Evolutionary conservation across 345 rosid genomes (phyloP), one percentile per base, ranked within the genome.

Genomic region (Gynandropsis gynandra): DNA sequence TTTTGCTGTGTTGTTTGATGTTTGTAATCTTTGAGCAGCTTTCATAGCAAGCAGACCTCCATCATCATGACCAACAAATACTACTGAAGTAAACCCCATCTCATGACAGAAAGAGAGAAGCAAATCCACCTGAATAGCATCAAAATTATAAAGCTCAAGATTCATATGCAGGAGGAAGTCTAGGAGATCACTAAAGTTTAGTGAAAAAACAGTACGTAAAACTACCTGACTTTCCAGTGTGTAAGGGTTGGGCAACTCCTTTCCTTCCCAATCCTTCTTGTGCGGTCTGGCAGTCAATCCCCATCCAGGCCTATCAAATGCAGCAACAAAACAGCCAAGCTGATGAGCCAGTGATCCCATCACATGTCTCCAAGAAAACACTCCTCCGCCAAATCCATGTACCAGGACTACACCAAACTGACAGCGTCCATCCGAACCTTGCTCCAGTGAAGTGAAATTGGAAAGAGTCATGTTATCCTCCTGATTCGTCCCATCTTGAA

Each of bases 341-440:
- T 81, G 87, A 39, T 70, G 63, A 59, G 94, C 74, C 47, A 87
- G 75, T 48, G 61, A 52, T 27, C 79, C 83, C 94, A 87, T 83
- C 61, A 87, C 82, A 78, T 83, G 94, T 80, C 97, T 80, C 97
- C 97, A 88, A 38, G 90, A 80, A 75, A 88, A 88, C 67, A 88
- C 79, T 48, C 97, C 97, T 64, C 97, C 97, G 34, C 97, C 97
- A 68, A 85, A 88, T 48, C 97, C 97, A 75, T 88, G 97, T 44
- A 88, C 77, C 51, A 88, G 59, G 37, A 88, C 70, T 41, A 85
- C 71, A 51, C 97, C 94, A 59, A 77, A 74, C 65, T 72, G 82
- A 45, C 76, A 69, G 53, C 50, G 68, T 56, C 51, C 78, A 36
- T 72, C 67, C 14, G 59, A 8, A 56, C 74, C 84, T 52, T 31